Base-by-base conservation (phyloP, 345 rosid species). In the Eucalyptus shirleyi region DNA sequence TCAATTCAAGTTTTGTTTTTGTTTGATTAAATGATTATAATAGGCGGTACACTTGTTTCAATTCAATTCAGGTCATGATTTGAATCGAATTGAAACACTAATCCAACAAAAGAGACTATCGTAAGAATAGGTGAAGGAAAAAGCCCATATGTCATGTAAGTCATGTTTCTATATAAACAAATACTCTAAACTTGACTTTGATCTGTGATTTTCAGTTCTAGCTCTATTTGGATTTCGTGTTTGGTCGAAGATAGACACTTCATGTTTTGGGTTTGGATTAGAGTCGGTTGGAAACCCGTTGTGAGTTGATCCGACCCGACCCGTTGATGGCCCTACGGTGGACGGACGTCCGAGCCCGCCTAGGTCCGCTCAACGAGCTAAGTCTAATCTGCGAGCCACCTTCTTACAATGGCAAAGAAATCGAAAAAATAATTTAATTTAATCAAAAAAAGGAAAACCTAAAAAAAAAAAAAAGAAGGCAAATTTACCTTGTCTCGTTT, bases 121-220 rank as follows among this genome's bases (percentile, higher is more conserved):
- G 0, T 19, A 53, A 53, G 5, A 0, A 53, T 53, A 3, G 4
- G 4, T 1, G 1, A 8, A 53, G 4, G 11, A 19, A 53, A 53
- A 53, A 53, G 0, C 24, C 0, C 1, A 0, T 0, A 53, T 7
- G 0, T 19, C 11, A 53, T 4, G 5, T 2, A 8, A 53, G 24
- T 19, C 4, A 2, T 19, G 1, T 53, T 53, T 19, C 4, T 53
- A 53, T 4, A 19, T 53, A 19, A 53, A 53, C 0, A 1, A 53
- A 19, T 19, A 3, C 10, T 53, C 2, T 0, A 19, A 53, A 8
- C 2, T 1, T 53, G 0, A 19, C 0, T 53, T 53, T 53, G 10
- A 53, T 53, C 0, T 2, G 1, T 53, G 2, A 19, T 19, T 53
- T 53, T 19, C 5, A 19, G 0, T 2, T 53, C 2, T 0, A 1